Base-by-base conservation (phyloP, 1,284 basidiomycete species). In the Ustilago loliicola region DNA sequence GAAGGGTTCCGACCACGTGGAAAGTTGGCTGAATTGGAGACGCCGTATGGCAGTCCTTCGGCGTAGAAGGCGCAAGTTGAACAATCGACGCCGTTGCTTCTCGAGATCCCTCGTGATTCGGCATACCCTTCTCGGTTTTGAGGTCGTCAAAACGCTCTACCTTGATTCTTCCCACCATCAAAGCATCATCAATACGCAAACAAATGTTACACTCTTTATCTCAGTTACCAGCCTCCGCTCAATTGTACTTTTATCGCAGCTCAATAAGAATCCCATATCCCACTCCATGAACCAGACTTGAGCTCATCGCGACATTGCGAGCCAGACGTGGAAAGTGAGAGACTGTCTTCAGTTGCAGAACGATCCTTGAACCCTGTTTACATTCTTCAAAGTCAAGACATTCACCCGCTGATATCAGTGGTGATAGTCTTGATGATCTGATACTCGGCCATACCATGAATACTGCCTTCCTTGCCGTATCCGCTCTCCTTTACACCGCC, bases 21-120 rank as follows among this genome's bases (percentile, higher is more conserved):
- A 27, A 79, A 79, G 67, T 59, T 79, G 0, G 77, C 68, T 17
- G 77, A 79, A 17, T 19, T 79, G 25, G 77, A 79, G 2, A 75
- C 77, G 2, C 77, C 77, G 1, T 57, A 53, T n/a, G 68, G 62
- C 29, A 72, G 68, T 40, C 77, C 77, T 8, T 57, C 72, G 25
- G 55, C 42, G 27, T 40, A 29, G 8, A 48, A n/a, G n/a, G n/a
- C n/a, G n/a, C n/a, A n/a, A n/a, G n/a, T n/a, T n/a, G n/a, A n/a
- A n/a, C n/a, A n/a, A n/a, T n/a, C n/a, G 32, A n/a, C 21, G 23
- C 10, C 50, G 19, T 48, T 25, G 27, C 29, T 15, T 17, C 15
- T 51, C 23, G 7, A n/a, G 5, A 11, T 19, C 15, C 1, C 13
- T 29, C 17, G 9, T 15, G 36, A 3, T 15, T 38, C 17, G 3